Base-by-base conservation (phyloP, 805 yeast genomes). In the Pichia cephalocereana region DNA sequence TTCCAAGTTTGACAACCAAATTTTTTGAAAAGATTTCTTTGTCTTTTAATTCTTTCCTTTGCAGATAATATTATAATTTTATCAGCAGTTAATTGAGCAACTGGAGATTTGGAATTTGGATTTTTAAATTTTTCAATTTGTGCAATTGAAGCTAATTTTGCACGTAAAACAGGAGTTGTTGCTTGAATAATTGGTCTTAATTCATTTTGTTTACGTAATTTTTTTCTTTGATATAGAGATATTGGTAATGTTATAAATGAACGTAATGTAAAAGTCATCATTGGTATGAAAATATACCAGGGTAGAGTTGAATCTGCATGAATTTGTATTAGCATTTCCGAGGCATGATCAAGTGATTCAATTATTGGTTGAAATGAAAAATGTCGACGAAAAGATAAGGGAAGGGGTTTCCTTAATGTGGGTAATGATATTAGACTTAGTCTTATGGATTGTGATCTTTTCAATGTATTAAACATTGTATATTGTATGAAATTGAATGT, bases 271-370 rank as follows among this genome's bases (percentile, higher is more conserved):
- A 89, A 61, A 0, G 96, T 86, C 0, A 85, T 67, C 6, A 79
- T 34, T 0, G 97, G 97, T 10, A 90, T 83, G 38, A 88, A 66
- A 0, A 77, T 76, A 72, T 86, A 79, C 96, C 97, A 90, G 4
- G 95, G 88, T 2, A 90, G 57, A 0, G 85, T 84, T 0, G 80
- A 61, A n/a, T 57, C 47, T 9, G 72, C 64, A 63, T 85, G 91
- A 1, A 78, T 44, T 1, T 67, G 51, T 50, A 75, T 77, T 19
- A 82, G 54, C 11, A 63, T 49, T 11, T 64, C 62, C 0, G 63
- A 52, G 2, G 66, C 65, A 23, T 50, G 49, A n/a, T 57, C 49
- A 11, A 60, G 40, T 1, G 52, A 32, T 12, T 57, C 57, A 2
- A 50, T 9, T 23, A 59, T 38, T 7, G 62, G 61, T 31, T 59